Evolutionary conservation across 2,329 filamentous ascomycete species (phyloP).

Genomic region (Ascochyta koolunga): DNA sequence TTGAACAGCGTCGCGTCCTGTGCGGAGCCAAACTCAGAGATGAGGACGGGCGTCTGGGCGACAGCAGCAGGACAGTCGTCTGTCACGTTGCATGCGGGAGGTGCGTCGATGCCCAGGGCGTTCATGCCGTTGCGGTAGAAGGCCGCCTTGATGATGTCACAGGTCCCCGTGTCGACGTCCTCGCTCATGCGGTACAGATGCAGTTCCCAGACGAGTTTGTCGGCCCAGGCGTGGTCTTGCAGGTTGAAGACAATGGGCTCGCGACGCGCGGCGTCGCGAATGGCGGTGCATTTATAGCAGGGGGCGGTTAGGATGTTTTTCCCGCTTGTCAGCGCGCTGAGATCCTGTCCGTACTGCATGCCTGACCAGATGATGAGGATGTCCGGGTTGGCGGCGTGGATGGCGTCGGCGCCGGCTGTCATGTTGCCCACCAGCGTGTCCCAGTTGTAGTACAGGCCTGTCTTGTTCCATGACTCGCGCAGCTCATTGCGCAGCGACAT

Average conservation of each 20-base stretch:
- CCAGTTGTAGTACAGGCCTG: slow-evolving; percentile 39
- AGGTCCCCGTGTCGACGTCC: slow-evolving; percentile 53
- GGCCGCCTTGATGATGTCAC: slow-evolving; percentile 55
- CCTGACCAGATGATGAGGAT: slow-evolving; percentile 62
- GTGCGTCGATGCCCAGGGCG: slow-evolving; percentile 47
- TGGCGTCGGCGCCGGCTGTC: slow-evolving; percentile 54
- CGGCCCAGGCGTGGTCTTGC: slow-evolving; percentile 53
- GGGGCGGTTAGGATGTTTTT: slow-evolving; percentile 47
- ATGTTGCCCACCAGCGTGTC: slow-evolving; percentile 50
- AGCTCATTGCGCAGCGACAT: slow-evolving; percentile 66
- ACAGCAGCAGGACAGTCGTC: slow-evolving; percentile 43
- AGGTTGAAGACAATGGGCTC: slow-evolving; percentile 56
- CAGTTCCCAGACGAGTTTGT: slow-evolving; percentile 67
- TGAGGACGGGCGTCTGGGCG: slow-evolving; percentile 45
- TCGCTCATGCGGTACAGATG: slow-evolving; percentile 59
- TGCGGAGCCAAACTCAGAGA: slow-evolving; percentile 47
- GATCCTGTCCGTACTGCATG: slow-evolving; percentile 60
- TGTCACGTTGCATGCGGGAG: slow-evolving; percentile 44
- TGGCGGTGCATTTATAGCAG: slow-evolving; percentile 50
- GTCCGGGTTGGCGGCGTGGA: slow-evolving; percentile 60
- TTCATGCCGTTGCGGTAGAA: slow-evolving; percentile 60
- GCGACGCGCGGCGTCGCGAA: slow-evolving; percentile 52
- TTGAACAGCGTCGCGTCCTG: slow-evolving; percentile 51
- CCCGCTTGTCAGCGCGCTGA: slow-evolving; percentile 50
- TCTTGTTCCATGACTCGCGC: slow-evolving; percentile 43